These are phyloP conservation scores for Cadophora sp. DNA, from an alignment of 2,329 filamentous ascomycete species.

Conservation along the genomic window DNA sequence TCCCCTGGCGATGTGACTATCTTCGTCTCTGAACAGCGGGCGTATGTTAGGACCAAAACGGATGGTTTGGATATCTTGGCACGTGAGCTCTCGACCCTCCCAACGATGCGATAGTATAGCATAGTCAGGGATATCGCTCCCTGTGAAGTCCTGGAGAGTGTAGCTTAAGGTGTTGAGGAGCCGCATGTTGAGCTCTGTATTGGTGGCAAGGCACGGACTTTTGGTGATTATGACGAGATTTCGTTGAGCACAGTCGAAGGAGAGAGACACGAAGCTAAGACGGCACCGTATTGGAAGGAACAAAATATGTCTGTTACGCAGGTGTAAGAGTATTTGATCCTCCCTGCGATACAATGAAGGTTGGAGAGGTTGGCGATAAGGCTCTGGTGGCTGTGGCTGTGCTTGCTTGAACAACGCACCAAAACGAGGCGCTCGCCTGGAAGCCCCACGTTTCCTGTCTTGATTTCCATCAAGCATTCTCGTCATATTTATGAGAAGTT, in stretches of 20 bases:
- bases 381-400: background rate
- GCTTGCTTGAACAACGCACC: background rate
- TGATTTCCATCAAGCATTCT: background rate
- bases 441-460: too few relatives aligned
- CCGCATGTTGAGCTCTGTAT: background rate
- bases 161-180: background rate
- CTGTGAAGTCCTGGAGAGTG: background rate
- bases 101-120: background rate
- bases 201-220: background rate
- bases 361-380: background rate
- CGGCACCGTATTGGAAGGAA: background rate
- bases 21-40: background rate
- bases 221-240: background rate
- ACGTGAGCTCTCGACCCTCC: background rate
- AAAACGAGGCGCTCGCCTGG: background rate
- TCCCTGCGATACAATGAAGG: background rate
- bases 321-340: background rate
- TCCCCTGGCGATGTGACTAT: background rate
- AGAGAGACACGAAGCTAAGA: background rate
- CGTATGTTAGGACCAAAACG: background rate
- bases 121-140: background rate
- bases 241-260: background rate
- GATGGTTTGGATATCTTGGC: background rate
- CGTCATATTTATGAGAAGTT: too few relatives aligned
- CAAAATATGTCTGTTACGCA: background rate